Evolutionary conservation across 306 rosid species (phyloP).

Genomic region (Rosa rugosa): DNA sequence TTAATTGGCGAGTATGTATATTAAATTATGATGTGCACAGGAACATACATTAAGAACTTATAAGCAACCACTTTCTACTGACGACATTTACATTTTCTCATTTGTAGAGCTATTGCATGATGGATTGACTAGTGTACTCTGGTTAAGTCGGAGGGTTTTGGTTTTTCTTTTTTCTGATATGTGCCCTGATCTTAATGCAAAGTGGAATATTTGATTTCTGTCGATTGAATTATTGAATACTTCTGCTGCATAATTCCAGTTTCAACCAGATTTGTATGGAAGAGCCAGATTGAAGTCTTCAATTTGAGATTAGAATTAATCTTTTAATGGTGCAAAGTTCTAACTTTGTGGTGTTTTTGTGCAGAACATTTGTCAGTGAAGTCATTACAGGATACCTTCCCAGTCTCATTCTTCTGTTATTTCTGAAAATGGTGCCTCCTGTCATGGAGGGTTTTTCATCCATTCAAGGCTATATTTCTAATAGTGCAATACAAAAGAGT

Average conservation of each 20-base stretch:
- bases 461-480: slow-evolving; percentile 84
- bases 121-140: not conserved
- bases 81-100: not conserved
- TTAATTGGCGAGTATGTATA: not conserved
- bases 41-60: not conserved
- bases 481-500: slow-evolving; percentile 76
- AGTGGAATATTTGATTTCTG: not conserved
- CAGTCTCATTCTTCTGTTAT: slow-evolving; percentile 82
- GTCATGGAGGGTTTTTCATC: slow-evolving; percentile 82
- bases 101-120: not conserved
- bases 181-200: not conserved
- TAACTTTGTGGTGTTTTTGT: slow-evolving; percentile 33
- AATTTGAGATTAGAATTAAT: not conserved
- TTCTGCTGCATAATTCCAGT: not conserved
- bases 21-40: not conserved
- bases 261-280: not conserved
- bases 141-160: not conserved
- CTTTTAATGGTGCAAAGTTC: slow-evolving; percentile 19
- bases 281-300: not conserved
- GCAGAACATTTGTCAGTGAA: slow-evolving; percentile 73
- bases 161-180: not conserved
- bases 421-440: slow-evolving; percentile 81
- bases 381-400: slow-evolving; percentile 94
- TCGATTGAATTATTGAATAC: not conserved
- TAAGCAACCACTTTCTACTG: not conserved